Base-by-base conservation (phyloP, 306 rosid genomes). In the Prunus mongolica region DNA sequence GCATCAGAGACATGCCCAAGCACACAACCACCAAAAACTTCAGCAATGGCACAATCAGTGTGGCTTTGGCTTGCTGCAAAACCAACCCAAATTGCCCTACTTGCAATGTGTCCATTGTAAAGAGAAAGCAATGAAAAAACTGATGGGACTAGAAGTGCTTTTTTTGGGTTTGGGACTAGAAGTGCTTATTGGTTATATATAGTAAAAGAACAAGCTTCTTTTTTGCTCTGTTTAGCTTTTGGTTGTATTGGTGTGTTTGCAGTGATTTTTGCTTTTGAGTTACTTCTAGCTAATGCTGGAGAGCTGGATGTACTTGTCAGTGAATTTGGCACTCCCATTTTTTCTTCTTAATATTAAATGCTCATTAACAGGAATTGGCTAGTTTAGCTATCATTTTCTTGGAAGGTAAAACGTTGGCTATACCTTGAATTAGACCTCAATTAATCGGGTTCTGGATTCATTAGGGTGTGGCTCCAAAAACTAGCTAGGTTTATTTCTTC, bases 1-100 rank as follows among this genome's bases (percentile, higher is more conserved):
- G 86, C 98, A 91, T 89, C 55, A 85, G 3, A 2, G 97, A 94
- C 98, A 92, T 90, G 3, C 25, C 87, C 71, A 94, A 82, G 71
- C 96, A 94, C 76, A 80, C 68, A 50, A 19, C 32, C 65, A 94
- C 91, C 65, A 76, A 49, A 44, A 86, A 2, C 47, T 84, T 88
- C 82, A 94, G 45, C 71, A 87, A 1, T 13, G 97, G 98, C 19
- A 85, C 93, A 0, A 94, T 56, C 32, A 94, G 6, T 20, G 95
- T 92, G 15, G 72, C 81, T 74, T 82, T 92, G n/a, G 79, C 68
- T 74, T 85, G 89, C 38, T 86, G 69, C 96, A 93, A 84, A 66
- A 90, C 65, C 67, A 81, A 30, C 47, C 87, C 84, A 67, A 93
- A 66, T 68, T 86, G 90, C 16, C 75, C 81, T n/a, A 68, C 73